Evolutionary conservation across 2,329 filamentous ascomycete genomes (phyloP).

Genomic region (Microdochium bolleyi): DNA sequence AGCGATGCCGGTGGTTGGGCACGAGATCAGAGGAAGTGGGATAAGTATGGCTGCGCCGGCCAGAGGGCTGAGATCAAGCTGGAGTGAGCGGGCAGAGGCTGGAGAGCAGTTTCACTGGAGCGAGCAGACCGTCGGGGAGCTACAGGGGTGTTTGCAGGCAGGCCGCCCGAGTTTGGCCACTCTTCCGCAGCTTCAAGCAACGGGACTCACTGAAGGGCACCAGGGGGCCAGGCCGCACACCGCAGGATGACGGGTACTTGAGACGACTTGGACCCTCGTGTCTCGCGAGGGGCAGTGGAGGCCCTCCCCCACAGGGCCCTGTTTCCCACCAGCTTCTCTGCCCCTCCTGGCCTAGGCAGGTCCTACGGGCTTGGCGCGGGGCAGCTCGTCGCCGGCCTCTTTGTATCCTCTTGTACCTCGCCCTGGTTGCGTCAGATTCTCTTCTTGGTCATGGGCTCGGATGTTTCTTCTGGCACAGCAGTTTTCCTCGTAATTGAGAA

Average conservation of each 20-base stretch:
- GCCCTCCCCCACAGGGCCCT: background rate
- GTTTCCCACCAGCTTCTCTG: background rate
- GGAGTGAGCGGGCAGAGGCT: too few relatives aligned
- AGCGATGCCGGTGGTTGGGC: background rate
- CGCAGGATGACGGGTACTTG: background rate
- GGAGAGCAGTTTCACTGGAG: too few relatives aligned
- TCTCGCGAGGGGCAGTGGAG: background rate
- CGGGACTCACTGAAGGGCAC: background rate
- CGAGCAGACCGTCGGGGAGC: too few relatives aligned
- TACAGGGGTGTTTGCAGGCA: too few relatives aligned
- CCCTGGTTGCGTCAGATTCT: background rate
- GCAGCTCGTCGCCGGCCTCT: background rate
- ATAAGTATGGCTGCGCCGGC: background rate
- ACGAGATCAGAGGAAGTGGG: background rate
- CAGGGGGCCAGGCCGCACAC: too few relatives aligned
- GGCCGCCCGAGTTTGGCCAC: too few relatives aligned
- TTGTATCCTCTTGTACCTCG: background rate
- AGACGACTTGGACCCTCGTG: background rate
- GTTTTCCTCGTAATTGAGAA: too few relatives aligned
- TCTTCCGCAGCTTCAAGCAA: background rate
- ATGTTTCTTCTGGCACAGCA: too few relatives aligned
- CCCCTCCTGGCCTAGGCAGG: background rate
- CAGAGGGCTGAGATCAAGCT: background rate
- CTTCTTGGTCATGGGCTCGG: too few relatives aligned
- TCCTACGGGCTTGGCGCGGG: background rate